Evolutionary conservation across 129 eudicot species (phyloP).

Genomic region (Tagetes patula): DNA sequence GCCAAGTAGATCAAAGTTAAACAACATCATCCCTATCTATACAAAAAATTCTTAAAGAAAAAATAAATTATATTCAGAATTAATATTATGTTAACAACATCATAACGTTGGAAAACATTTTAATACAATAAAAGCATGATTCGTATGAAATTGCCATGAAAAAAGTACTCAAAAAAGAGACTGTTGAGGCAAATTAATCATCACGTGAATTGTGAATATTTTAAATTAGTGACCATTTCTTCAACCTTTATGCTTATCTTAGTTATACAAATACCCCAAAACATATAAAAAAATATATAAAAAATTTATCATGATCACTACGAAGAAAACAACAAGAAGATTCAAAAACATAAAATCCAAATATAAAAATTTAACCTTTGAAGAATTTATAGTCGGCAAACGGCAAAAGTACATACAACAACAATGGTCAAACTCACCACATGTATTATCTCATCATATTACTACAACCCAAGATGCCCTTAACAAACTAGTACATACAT

Average conservation of each 20-base stretch:
- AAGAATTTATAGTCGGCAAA: neutral
- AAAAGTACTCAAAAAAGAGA: neutral
- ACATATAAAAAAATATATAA: neutral
- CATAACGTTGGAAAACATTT: too few species aligned
- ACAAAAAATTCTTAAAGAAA: too few species aligned
- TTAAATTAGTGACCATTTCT: conserved; percentile 1
- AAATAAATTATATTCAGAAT: too few species aligned
- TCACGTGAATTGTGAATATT: neutral
- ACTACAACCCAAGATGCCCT: neutral
- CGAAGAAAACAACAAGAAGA: neutral
- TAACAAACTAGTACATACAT: neutral
- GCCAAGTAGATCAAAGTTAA: neutral
- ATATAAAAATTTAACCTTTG: neutral
- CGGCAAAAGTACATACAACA: neutral
- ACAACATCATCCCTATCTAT: too few species aligned
- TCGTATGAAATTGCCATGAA: neutral
- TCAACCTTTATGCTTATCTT: neutral
- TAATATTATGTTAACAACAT: too few species aligned
- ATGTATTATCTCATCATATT: neutral
- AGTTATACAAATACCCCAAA: neutral
- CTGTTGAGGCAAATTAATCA: neutral
- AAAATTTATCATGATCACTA: neutral
- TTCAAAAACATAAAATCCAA: neutral
- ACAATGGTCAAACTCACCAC: conserved; percentile 5
- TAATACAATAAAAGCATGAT: too few species aligned